phyloP scores from a whole-genome alignment of 176 grass and related monocot species.

The Rhynchospora tenuis region DNA sequence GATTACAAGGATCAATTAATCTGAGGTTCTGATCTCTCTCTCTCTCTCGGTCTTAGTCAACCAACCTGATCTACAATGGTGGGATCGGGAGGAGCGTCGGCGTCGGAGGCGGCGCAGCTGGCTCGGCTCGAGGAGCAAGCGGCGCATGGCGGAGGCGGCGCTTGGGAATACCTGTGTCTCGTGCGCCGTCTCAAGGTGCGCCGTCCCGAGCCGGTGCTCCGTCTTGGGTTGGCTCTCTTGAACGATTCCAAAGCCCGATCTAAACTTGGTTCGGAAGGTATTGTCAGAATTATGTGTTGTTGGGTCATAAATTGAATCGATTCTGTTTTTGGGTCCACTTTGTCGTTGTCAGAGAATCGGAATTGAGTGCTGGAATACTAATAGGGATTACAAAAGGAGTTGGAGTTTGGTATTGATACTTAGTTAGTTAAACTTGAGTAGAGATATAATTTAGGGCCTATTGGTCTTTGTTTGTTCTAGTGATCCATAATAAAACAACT shows the following conservation, averaged over 20 bases:
- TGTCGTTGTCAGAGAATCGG: neutral
- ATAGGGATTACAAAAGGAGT: neutral
- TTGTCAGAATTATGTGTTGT: neutral
- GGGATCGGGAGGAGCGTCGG: conserved; percentile 38
- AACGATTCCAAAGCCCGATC: conserved; percentile 77
- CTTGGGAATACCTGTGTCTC: conserved; percentile 92
- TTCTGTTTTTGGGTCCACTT: neutral
- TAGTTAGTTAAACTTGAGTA: neutral
- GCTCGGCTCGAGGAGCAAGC: conserved; percentile 79
- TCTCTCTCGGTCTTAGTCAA: conserved; percentile 21
- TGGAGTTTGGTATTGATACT: neutral
- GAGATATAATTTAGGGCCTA: neutral
- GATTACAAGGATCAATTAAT: neutral
- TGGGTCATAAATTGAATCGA: neutral
- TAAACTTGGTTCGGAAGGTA: conserved; percentile 76
- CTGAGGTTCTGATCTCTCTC: neutral
- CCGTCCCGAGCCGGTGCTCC: conserved; percentile 69
- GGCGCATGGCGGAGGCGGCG: conserved; percentile 77
- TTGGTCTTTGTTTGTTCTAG: neutral
- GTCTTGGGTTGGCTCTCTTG: conserved; percentile 67
- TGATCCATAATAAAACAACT: neutral
- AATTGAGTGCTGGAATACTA: neutral
- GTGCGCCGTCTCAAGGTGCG: conserved; percentile 76
- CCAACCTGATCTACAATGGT: conserved; percentile 34
- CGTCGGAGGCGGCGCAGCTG: conserved; percentile 51